Percentiles rank a stretch among this genome's conserved stretches.
Conservation (phyloP, 805 yeast genomes). For the Wickerhamiella parazyma region DNA sequence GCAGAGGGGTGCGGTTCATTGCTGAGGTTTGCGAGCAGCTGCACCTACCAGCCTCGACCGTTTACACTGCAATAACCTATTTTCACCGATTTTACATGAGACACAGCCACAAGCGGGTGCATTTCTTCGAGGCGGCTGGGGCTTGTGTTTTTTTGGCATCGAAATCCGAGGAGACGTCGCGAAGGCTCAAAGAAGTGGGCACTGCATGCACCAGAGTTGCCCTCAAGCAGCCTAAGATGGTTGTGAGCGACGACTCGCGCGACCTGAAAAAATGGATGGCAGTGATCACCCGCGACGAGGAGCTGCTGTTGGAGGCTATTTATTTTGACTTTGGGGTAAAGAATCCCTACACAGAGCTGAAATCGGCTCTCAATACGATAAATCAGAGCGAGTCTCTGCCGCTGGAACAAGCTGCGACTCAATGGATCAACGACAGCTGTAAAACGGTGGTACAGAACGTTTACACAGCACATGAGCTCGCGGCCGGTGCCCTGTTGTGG, state of each 20-base stretch:
- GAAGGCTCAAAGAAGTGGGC: slow-evolving; percentile 37
- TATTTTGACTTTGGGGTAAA: slow-evolving; percentile 37
- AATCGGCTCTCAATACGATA: slow-evolving; percentile 1
- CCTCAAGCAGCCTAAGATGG: slow-evolving; percentile 29
- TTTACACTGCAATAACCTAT: slow-evolving; percentile 35
- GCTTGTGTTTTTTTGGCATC: slow-evolving; percentile 39
- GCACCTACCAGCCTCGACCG: slow-evolving; percentile 35
- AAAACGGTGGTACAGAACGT: slow-evolving; percentile 26
- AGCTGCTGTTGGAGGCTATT: slow-evolving; percentile 31
- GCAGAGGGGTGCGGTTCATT: slow-evolving; percentile 37
- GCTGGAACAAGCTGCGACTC: slow-evolving; percentile 13
- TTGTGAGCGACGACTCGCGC: slow-evolving; percentile 33
- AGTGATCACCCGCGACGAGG: slow-evolving; percentile 33
- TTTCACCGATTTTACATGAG: slow-evolving; percentile 43
- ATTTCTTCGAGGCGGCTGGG: slow-evolving; percentile 39
- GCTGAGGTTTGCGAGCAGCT: slow-evolving; percentile 33
- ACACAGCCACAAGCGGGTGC: slow-evolving; percentile 30
- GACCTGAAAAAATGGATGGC: slow-evolving; percentile 42
- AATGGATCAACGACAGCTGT: slow-evolving; percentile 29
- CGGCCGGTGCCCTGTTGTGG: slow-evolving; percentile 29
- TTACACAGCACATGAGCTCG: slow-evolving; percentile 24
- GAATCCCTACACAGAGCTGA: slow-evolving; percentile 26
- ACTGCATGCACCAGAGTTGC: slow-evolving; percentile 38
- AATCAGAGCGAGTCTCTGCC: not conserved
- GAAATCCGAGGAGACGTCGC: slow-evolving; percentile 39